Evolutionary conservation across 139 green algal species (phyloP).

Genomic region (Mychonastes homosphaera): DNA sequence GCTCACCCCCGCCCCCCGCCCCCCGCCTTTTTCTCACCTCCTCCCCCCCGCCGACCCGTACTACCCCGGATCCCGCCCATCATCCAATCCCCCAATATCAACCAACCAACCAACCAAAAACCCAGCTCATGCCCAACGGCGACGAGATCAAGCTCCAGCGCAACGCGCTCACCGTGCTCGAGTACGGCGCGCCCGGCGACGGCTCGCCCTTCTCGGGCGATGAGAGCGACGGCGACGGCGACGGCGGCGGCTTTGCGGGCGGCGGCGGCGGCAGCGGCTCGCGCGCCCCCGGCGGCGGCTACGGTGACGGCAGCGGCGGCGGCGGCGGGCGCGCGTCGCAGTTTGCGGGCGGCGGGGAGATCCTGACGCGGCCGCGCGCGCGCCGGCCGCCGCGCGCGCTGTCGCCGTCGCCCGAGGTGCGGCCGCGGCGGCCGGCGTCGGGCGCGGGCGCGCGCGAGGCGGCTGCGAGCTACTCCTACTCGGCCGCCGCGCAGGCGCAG

Average conservation of each 20-base stretch:
- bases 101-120: too few relatives aligned
- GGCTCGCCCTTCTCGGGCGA: not conserved
- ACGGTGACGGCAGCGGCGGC: not conserved
- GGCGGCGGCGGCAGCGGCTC: not conserved
- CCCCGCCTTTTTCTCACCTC: too few relatives aligned
- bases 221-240: not conserved
- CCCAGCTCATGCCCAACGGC: slow-evolving; percentile 30
- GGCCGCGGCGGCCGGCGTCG: not conserved
- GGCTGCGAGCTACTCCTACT: not conserved
- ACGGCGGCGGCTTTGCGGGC: not conserved
- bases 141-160: slow-evolving; percentile 62
- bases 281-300: not conserved
- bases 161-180: slow-evolving; percentile 58
- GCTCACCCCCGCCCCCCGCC: too few relatives aligned
- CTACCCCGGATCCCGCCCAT: too few relatives aligned
- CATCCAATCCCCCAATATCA: too few relatives aligned
- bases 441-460: not conserved
- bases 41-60: too few relatives aligned
- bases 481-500: not conserved
- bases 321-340: not conserved
- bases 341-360: not conserved
- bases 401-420: not conserved
- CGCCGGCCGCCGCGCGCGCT: not conserved
- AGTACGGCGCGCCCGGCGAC: slow-evolving; percentile 9
- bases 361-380: not conserved